Conservation (phyloP, 352 stramenopile genomes). For the Plasmopara muralis region DNA sequence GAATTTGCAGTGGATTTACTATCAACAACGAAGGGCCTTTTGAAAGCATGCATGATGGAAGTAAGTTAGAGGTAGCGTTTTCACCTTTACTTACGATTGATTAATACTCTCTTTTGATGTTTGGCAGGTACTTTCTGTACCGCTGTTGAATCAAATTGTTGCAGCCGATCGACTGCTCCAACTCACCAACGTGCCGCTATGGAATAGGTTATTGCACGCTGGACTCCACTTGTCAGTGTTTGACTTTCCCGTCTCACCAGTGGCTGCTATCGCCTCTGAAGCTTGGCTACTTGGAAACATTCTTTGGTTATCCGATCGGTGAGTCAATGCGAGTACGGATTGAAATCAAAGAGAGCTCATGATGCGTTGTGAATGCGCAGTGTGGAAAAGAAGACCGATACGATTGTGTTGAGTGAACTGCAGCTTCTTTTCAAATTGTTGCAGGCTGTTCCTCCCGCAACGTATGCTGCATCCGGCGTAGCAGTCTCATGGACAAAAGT, state of each 20-base stretch:
- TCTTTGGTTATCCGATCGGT: constrained; percentile 46
- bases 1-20: constrained; percentile 23
- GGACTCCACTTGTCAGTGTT: constrained; percentile 25
- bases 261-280: constrained; percentile 38
- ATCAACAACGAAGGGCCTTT: constrained; percentile 12
- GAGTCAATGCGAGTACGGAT: constrained; percentile 1
- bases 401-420: constrained; percentile 28
- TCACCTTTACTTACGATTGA: background rate
- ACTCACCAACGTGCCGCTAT: constrained; percentile 24
- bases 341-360: background rate
- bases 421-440: constrained; percentile 41
- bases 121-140: constrained; percentile 41
- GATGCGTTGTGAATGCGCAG: constrained; percentile 14
- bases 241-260: constrained; percentile 33
- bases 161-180: constrained; percentile 13
- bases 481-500: constrained; percentile 66
- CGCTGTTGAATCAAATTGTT: constrained; percentile 32
- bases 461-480: constrained; percentile 42
- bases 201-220: constrained; percentile 25
- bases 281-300: constrained; percentile 64
- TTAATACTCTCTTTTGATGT: background rate
- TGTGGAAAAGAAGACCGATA: constrained; percentile 24
- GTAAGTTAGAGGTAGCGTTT: constrained; percentile 6
- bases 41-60: constrained; percentile 29
- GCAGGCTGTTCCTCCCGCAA: constrained; percentile 40